Evolutionary conservation across 495 filamentous ascomycete species (phyloP), one percentile per base, ranked within the genome.

Genomic region (Xylaria castorea): DNA sequence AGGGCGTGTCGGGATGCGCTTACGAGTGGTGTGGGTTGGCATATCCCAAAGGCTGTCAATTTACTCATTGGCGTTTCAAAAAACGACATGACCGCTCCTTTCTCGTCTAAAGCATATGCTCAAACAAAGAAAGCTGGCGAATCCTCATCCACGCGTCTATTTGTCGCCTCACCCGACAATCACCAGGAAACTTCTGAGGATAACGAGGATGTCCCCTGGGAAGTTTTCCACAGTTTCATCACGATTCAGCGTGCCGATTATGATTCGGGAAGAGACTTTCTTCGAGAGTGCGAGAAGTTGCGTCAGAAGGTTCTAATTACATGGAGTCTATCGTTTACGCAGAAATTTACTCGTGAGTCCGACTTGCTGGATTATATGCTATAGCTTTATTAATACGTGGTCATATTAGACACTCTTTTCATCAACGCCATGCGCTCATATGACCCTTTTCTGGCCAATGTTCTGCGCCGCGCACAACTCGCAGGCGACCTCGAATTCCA

Each of bases 1-100:
- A 69, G 57, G 32, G 76, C 69, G 27, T 80, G 76, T 51, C 76
- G 73, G 53, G 78, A 78, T 48, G 76, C 76, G 14, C 42, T 80
- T 9, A 69, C 68, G 73, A 78, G 72, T 63, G 70, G 71, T 27
- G 64, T 73, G 16, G 63, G 73, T 20, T 80, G 76, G 78, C 73
- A 76, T 16, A 75, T 78, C n/a, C 66, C 73, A 2, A 75, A 75
- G 16, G 78, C 78, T 0, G 76, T 80, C 2, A 74, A 75, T 62
- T 3, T 55, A n/a, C 57, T 80, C 27, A 71, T 68, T 9, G 71
- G 73, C 44, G 14, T 27, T 36, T 36, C 60, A 0, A 51, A 66
- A 69, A 27, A 75, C n/a, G 38, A 69, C 65, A 20, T 20, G 36
- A 64, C 51, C 48, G 51, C 48, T 62, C 32, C 68, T 60, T 46